These are phyloP conservation scores for Dactylellina parvicollis DNA, from an alignment of 2,329 filamentous ascomycete species.

Conservation along the genomic window DNA sequence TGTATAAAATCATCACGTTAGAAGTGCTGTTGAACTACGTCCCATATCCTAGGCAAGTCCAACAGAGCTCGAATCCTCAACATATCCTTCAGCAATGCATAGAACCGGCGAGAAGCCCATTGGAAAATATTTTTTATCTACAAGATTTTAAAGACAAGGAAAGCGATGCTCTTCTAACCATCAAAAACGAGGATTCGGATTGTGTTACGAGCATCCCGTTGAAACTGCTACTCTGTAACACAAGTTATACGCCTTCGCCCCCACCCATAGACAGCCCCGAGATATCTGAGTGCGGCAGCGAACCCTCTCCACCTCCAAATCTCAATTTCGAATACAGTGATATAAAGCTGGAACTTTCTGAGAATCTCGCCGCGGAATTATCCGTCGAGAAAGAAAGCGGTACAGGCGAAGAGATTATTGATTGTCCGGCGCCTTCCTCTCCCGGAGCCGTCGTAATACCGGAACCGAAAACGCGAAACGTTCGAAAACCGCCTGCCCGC, in stretches of 20 bases:
- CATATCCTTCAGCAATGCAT: constrained; percentile 7
- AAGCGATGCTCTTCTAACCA: constrained; percentile 2
- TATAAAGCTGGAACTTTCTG: too few species aligned
- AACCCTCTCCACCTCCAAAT: not conserved
- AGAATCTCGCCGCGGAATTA: too few species aligned
- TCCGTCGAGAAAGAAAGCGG: too few species aligned
- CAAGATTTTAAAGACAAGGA: constrained; percentile 7
- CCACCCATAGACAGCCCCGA: not conserved
- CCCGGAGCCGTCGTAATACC: not conserved
- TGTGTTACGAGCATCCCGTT: not conserved
- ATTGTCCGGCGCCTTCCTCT: not conserved
- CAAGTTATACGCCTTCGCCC: not conserved
- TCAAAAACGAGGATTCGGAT: not conserved
- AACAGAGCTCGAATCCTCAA: not conserved
- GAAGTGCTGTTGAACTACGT: constrained; percentile 15
- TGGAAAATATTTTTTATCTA: too few species aligned
- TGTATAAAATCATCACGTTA: constrained; percentile 22
- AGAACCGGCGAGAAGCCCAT: not conserved
- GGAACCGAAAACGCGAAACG: not conserved
- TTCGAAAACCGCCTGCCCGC: not conserved
- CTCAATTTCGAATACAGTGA: not conserved
- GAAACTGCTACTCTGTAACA: not conserved
- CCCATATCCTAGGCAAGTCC: not conserved
- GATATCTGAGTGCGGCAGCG: not conserved
- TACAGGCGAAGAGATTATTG: too few species aligned